Conservation (phyloP, 257 asterid species). For the Solanum bulbocastanum region DNA sequence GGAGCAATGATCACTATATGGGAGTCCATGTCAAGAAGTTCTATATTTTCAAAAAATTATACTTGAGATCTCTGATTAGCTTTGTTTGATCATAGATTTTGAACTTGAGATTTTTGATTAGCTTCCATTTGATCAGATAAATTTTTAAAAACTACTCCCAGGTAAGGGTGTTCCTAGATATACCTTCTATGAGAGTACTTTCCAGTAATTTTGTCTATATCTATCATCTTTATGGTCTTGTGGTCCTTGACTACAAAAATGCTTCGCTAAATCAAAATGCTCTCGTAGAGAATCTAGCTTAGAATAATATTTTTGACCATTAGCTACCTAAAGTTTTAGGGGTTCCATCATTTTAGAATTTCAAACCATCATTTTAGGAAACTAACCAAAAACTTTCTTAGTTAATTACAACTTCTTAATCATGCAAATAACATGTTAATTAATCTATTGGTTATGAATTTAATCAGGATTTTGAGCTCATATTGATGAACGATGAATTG, state of each 20-base stretch:
- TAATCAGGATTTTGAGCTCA: not conserved
- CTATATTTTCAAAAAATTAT: not conserved
- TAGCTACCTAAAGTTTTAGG: not conserved
- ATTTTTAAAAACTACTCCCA: not conserved
- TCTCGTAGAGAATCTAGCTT: not conserved
- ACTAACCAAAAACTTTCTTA: not conserved
- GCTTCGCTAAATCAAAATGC: not conserved
- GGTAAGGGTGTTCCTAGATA: not conserved
- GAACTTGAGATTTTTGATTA: not conserved
- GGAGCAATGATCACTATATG: not conserved
- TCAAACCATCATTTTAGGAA: not conserved
- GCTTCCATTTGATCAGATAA: not conserved
- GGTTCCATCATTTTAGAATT: not conserved
- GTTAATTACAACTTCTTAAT: not conserved
- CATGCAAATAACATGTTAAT: not conserved
- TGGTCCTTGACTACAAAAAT: not conserved
- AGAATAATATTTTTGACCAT: not conserved
- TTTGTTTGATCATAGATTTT: not conserved
- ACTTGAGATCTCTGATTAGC: not conserved
- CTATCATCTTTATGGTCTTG: not conserved
- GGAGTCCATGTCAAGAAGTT: not conserved
- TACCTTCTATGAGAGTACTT: not conserved
- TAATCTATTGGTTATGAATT: not conserved
- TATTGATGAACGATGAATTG: not conserved
- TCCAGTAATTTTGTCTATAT: not conserved